These are phyloP conservation scores for Fusarium ambrosium DNA, from an alignment of 2,329 filamentous ascomycete genomes.

Conservation along the genomic window DNA sequence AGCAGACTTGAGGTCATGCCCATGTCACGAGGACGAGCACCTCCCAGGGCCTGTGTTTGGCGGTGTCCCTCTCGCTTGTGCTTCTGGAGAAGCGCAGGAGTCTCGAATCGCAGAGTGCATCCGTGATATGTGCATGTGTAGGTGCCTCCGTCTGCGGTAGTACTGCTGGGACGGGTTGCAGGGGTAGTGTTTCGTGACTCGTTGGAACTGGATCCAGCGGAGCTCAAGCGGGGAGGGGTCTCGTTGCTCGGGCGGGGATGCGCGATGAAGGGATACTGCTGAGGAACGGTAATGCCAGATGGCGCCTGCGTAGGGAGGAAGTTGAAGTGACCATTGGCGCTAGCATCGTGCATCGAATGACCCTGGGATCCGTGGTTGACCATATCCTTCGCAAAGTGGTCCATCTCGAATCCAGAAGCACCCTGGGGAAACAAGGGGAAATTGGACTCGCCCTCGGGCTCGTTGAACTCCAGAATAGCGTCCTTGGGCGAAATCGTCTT, in stretches of 20 bases:
- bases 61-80: constrained; percentile 96
- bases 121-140: constrained; percentile 98
- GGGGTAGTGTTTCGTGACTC: constrained; percentile 51
- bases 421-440: constrained; percentile 80
- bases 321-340: constrained; percentile 42
- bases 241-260: constrained; percentile 53
- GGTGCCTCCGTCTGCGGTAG: constrained; percentile 83
- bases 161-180: constrained; percentile 67
- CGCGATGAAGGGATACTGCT: constrained; percentile 66
- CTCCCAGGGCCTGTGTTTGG: constrained; percentile 68
- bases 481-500: constrained; percentile 97
- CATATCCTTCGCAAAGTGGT: constrained; percentile 55
- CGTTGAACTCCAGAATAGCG: constrained; percentile 86
- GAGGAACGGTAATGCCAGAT: constrained; percentile 58
- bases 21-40: constrained; percentile 47
- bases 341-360: constrained; percentile 27
- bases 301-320: constrained; percentile 55
- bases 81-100: constrained; percentile 87
- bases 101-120: constrained; percentile 89
- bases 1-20: constrained; percentile 68
- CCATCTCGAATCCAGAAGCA: constrained; percentile 61
- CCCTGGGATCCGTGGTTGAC: constrained; percentile 35
- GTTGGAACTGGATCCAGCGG: constrained; percentile 57
- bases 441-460: constrained; percentile 76
- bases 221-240: constrained; percentile 57